Percentiles rank a stretch among this genome's conserved stretches.
Evolutionary conservation across 2,329 filamentous ascomycete genomes (phyloP).

Genomic region (Sordariomycetes sp.): DNA sequence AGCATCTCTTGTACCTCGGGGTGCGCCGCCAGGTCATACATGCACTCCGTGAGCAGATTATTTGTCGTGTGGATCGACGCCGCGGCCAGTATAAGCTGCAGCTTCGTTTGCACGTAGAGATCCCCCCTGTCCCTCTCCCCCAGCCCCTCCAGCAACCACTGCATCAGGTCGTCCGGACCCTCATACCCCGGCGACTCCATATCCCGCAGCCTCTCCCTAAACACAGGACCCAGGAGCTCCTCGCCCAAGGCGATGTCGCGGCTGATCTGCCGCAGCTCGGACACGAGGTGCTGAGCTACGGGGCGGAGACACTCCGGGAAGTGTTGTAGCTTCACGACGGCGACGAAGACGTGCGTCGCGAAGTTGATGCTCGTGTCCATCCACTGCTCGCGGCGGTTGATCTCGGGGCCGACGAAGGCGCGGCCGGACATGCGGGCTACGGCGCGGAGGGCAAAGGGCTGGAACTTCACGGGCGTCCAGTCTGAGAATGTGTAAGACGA

Average conservation of each 20-base stretch:
- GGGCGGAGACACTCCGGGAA: constrained; percentile 39
- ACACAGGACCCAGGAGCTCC: constrained; percentile 31
- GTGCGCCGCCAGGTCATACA: constrained; percentile 37
- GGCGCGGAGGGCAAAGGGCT: constrained; percentile 37
- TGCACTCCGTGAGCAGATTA: constrained; percentile 32
- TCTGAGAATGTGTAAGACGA: constrained; percentile 21
- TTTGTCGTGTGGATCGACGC: constrained; percentile 35
- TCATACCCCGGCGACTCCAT: constrained; percentile 24
- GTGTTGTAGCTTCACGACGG: constrained; percentile 37
- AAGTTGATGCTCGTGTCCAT: constrained; percentile 40
- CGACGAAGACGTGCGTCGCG: constrained; percentile 35
- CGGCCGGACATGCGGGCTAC: constrained; percentile 42
- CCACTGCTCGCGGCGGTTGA: constrained; percentile 43
- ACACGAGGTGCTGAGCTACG: constrained; percentile 31
- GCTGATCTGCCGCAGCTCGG: constrained; percentile 32
- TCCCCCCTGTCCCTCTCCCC: constrained; percentile 26
- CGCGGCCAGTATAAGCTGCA: constrained; percentile 32
- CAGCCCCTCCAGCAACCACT: constrained; percentile 31
- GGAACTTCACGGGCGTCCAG: constrained; percentile 43
- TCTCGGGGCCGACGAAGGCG: constrained; percentile 37
- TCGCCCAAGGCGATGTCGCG: constrained; percentile 30
- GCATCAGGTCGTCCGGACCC: constrained; percentile 28
- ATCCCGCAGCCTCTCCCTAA: constrained; percentile 32
- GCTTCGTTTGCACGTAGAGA: constrained; percentile 24
- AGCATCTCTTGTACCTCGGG: constrained; percentile 36